Base-by-base conservation (phyloP, 176 grass and related monocot genomes). In the Thalia dealbata region DNA sequence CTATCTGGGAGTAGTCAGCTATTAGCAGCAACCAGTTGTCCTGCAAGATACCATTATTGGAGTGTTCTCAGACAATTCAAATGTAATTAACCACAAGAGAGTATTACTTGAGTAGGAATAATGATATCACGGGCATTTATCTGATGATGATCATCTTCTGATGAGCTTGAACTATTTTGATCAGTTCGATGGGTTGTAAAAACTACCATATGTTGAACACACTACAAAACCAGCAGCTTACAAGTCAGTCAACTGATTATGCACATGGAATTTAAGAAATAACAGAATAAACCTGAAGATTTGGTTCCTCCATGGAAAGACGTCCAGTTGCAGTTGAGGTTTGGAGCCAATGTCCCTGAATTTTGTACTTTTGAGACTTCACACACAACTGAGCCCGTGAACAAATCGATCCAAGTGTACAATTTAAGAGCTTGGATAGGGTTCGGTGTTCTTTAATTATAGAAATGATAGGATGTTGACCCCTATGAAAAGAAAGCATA, bases 261-360 rank as follows among this genome's bases (percentile, higher is more conserved):
- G 32, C 21, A 44, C 21, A 43, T 44, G 65, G 38, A 11, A 43
- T 10, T n/a, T 54, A 70, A 14, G 44, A 22, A 43, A 54, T 67
- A 38, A 69, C 44, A 38, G 21, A 77, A 77, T 32, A 70, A 82
- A 97, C 93, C 93, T 97, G 93, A 19, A 97, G 93, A 81, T 97
- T 97, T 76, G 89, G 93, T 67, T 97, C 93, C 78, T 97, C 93
- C 93, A 97, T 88, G 52, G 93, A 92, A 75, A 92, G 83, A 59
- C 93, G 83, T 50, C 93, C 93, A 69, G 93, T 97, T 55, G 89
- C 89, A 73, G 93, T 92, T 77, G 93, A 92, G 42, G 87, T 92
- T 59, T 97, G 93, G 83, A 97, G 93, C 93, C 93, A 96, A 71
- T 90, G 91, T 66, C 93, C 93, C 30, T 90, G 84, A 82, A 92